Conservation (phyloP, 2,329 filamentous ascomycete genomes). For the Chlorencoelia australis region DNA sequence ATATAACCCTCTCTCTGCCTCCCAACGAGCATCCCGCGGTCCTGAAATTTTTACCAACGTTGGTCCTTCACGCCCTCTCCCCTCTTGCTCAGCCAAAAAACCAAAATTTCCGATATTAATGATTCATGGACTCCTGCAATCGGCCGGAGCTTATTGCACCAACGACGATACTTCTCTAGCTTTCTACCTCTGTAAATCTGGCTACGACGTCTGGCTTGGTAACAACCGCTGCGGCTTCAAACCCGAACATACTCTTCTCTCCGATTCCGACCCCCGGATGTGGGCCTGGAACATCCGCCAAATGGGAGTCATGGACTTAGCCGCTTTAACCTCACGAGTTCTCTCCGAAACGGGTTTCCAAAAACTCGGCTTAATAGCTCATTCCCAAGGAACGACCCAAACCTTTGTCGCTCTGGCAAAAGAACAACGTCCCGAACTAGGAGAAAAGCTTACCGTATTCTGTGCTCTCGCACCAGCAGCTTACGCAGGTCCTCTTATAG, state of each 20-base stretch:
- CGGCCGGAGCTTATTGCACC: constrained; percentile 76
- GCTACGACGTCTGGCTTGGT: constrained; percentile 91
- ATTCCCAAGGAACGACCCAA: constrained; percentile 87
- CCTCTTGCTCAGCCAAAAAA: constrained; percentile 23
- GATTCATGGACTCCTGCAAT: constrained; percentile 83
- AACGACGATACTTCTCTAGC: constrained; percentile 86
- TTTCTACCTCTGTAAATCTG: constrained; percentile 84
- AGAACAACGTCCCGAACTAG: constrained; percentile 77
- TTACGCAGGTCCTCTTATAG: constrained; percentile 78
- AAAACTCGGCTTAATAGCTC: constrained; percentile 73
- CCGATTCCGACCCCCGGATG: constrained; percentile 74
- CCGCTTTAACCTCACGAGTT: constrained; percentile 71
- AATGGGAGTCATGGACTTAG: constrained; percentile 83
- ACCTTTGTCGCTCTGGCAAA: constrained; percentile 82
- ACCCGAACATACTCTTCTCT: constrained; percentile 63
- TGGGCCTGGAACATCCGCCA: constrained; percentile 96
- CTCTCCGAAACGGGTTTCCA: constrained; percentile 72
- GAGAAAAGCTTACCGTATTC: constrained; percentile 75
- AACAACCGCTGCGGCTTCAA: constrained; percentile 85
- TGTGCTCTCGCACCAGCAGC: constrained; percentile 85
- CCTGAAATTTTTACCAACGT: constrained; percentile 50
- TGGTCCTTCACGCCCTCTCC: constrained; percentile 28
- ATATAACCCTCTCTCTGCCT: constrained; percentile 42
- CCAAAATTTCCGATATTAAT: constrained; percentile 72
- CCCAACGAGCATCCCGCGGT: constrained; percentile 42